Base-by-base conservation (phyloP, 148 eudicot species). In the Vaccinium macrocarpon region DNA sequence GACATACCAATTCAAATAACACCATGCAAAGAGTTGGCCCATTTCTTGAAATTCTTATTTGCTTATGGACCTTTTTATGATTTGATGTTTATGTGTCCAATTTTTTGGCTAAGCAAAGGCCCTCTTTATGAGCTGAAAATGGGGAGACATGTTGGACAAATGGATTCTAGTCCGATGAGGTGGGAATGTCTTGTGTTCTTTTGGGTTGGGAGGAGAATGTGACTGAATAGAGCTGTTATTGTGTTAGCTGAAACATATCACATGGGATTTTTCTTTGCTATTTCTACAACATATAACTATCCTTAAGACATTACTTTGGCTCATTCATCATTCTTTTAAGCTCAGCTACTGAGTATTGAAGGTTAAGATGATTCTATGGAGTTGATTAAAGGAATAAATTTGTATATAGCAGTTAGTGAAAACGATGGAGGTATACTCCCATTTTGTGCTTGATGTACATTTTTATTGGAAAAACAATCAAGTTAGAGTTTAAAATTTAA, bases 181-280 rank as follows among this genome's bases (percentile, higher is more conserved):
- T 56, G 21, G 21, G 59, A 56, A 15, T 57, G 5, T 57, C 62
- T 15, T 66, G 84, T 89, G 90, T 87, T 88, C 68, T n/a, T 66
- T 38, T 52, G 25, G 11, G 82, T 68, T 38, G n/a, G 19, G 55
- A 6, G 13, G 23, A 72, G 59, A 35, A 14, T 13, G 25, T 19
- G 10, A 23, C n/a, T 21, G 71, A 72, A 12, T 18, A 64, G 76
- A 72, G 76, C 21, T 32, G 76, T 72, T 57, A 57, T 18, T 57
- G 62, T 5, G 62, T 18, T 57, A 57, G 23, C 62, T 57, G 18
- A 56, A 56, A 56, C 19, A 56, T 56, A 21, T 42, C 46, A 42
- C 46, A 42, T 42, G 46, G 46, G 46, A 42, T 42, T 42, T 42
- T 42, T 6, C 46, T 42, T 42, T 42, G 46, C 46, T 42, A 42